A percentile compares a stretch with the other conserved stretches of the same genome.
phyloP scores from a whole-genome alignment of 164 flowering plant genomes.

The Chimonanthus praecox region DNA sequence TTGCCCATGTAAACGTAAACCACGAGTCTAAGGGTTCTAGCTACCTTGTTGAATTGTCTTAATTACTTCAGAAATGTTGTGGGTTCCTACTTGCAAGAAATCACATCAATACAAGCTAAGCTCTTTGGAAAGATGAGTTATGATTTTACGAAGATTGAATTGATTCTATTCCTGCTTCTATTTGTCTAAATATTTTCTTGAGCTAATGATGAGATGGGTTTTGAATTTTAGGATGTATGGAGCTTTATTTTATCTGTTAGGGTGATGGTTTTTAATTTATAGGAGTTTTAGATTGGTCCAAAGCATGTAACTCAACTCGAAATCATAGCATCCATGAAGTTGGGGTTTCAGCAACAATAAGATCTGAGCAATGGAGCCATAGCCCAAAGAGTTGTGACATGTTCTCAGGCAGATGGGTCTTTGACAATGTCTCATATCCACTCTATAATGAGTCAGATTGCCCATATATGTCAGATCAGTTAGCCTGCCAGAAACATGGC shows the following conservation, averaged over 20 bases:
- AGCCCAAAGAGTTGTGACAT: constrained; percentile 47
- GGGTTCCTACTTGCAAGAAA: too few relatives aligned
- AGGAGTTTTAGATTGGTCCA: constrained; percentile 65
- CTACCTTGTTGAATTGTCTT: too few relatives aligned
- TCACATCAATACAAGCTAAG: background rate
- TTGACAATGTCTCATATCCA: constrained; percentile 66
- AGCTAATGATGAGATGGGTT: background rate
- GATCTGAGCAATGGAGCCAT: constrained; percentile 14
- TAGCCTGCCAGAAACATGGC: constrained; percentile 88
- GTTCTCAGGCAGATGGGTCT: constrained; percentile 85
- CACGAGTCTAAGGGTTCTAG: too few relatives aligned
- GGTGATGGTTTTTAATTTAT: constrained; percentile 9
- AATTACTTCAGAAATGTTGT: too few relatives aligned
- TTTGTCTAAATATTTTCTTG: background rate
- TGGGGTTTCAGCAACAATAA: constrained; percentile 14
- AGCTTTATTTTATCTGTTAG: background rate
- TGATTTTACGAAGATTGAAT: background rate
- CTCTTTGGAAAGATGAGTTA: background rate
- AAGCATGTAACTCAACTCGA: constrained; percentile 45
- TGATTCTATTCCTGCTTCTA: background rate
- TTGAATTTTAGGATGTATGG: background rate
- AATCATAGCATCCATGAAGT: constrained; percentile 38
- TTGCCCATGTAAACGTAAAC: too few relatives aligned
- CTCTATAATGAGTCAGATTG: constrained; percentile 72
- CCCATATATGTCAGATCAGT: constrained; percentile 94